Evolutionary conservation across 148 eudicot genomes (phyloP).

Genomic region (Amaranthus hypochondriacus): DNA sequence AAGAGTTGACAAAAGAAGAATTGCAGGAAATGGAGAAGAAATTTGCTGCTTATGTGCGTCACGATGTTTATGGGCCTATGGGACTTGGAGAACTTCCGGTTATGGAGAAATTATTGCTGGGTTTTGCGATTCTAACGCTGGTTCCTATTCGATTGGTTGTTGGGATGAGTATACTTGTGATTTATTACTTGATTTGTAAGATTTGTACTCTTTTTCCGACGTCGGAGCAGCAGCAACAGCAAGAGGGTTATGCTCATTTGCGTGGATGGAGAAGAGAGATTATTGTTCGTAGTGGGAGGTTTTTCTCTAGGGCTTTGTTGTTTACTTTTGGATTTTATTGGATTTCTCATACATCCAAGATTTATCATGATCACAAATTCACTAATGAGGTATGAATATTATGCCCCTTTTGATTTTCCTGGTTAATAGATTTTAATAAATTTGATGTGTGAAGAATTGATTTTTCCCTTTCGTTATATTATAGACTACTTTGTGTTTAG

Average conservation of each 20-base stretch:
- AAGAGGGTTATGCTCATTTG: constrained; percentile 68
- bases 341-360: constrained; percentile 35
- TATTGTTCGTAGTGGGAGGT: constrained; percentile 52
- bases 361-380: constrained; percentile 17
- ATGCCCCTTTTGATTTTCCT: neutral
- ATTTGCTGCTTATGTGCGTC: constrained; percentile 67
- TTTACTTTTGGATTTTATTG: constrained; percentile 82
- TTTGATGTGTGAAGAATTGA: no score
- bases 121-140: constrained; percentile 41
- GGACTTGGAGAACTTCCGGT: constrained; percentile 55
- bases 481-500: no score
- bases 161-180: constrained; percentile 39
- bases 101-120: constrained; percentile 47
- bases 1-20: constrained; percentile 22
- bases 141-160: constrained; percentile 49
- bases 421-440: no score
- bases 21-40: constrained; percentile 62
- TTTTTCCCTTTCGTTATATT: no score
- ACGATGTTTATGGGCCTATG: constrained; percentile 69
- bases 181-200: constrained; percentile 63
- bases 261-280: constrained; percentile 72
- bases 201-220: constrained; percentile 53
- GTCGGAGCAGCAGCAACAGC: constrained; percentile 27
- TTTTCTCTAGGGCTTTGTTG: constrained; percentile 58
- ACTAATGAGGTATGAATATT: constrained; percentile 27